Conservation (phyloP, 331 rosid genomes). For the Rhamnella rubrinervis region DNA sequence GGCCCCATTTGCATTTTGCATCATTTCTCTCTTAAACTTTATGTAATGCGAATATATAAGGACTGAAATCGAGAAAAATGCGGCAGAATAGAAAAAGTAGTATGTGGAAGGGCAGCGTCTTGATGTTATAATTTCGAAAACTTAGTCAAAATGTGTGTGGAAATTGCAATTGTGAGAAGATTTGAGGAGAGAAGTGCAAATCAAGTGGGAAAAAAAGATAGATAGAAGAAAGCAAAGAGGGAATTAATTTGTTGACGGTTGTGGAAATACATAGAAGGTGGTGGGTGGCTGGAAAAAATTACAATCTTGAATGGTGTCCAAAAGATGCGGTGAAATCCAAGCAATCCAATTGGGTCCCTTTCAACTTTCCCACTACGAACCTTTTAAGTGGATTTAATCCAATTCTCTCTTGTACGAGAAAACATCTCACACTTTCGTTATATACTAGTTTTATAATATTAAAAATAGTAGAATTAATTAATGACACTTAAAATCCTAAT, state of each 20-base stretch:
- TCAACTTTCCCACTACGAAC: slow-evolving; percentile 22
- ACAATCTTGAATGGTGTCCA: slow-evolving; percentile 1
- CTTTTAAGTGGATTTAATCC: slow-evolving; percentile 14
- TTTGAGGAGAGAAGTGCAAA: not conserved
- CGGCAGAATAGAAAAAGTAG: too few relatives aligned
- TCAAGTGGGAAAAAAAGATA: not conserved
- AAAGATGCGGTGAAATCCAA: slow-evolving; percentile 59
- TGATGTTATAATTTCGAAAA: too few relatives aligned
- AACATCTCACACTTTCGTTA: not conserved
- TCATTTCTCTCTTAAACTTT: too few relatives aligned
- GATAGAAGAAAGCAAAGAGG: not conserved
- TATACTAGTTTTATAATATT: too few relatives aligned
- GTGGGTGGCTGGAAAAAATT: slow-evolving; percentile 10
- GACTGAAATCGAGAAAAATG: too few relatives aligned
- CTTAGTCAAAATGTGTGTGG: not conserved
- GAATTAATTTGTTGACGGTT: too few relatives aligned
- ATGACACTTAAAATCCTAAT: too few relatives aligned
- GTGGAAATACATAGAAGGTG: too few relatives aligned
- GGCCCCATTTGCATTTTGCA: not conserved
- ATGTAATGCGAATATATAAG: too few relatives aligned
- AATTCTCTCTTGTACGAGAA: not conserved
- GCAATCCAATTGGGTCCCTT: slow-evolving; percentile 62
- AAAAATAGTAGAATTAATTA: too few relatives aligned
- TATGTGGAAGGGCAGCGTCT: too few relatives aligned
- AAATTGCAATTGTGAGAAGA: not conserved